phyloP scores from a whole-genome alignment of 345 rosid species.

The Corymbia maculata region DNA sequence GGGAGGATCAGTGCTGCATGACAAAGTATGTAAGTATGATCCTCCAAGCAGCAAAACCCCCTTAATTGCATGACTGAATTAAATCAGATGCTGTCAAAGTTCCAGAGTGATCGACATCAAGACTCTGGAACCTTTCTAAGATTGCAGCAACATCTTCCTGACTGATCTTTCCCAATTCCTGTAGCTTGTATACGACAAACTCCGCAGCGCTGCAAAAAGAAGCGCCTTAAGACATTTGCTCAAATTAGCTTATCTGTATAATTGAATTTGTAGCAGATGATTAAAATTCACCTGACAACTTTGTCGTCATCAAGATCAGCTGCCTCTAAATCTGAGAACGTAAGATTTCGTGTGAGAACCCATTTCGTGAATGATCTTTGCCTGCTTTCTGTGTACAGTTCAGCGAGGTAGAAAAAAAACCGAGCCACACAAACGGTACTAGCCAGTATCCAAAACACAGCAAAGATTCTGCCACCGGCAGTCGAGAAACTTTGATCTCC shows the following conservation, averaged over 20 bases:
- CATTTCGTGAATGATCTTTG: constrained; percentile 13
- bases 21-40: background rate
- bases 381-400: constrained; percentile 21
- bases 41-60: background rate
- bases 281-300: constrained; percentile 20
- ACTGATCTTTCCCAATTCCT: constrained; percentile 40
- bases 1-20: background rate
- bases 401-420: constrained; percentile 42
- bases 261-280: background rate
- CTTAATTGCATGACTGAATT: background rate
- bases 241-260: background rate
- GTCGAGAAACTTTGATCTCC: constrained; percentile 52
- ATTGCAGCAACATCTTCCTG: constrained; percentile 22
- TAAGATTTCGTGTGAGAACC: constrained; percentile 22
- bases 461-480: constrained; percentile 28
- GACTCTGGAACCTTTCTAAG: constrained; percentile 29
- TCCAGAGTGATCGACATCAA: constrained; percentile 38
- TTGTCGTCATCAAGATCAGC: constrained; percentile 43
- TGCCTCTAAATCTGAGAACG: constrained; percentile 26
- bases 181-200: constrained; percentile 21
- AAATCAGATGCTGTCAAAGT: constrained; percentile 26
- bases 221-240: background rate
- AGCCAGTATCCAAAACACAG: constrained; percentile 42
- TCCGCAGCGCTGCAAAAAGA: constrained; percentile 24
- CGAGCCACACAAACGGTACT: constrained; percentile 47